A percentile compares a stretch with the other conserved stretches of the same genome.
Conservation (phyloP, 306 rosid genomes). For the Alnus glutinosa region DNA sequence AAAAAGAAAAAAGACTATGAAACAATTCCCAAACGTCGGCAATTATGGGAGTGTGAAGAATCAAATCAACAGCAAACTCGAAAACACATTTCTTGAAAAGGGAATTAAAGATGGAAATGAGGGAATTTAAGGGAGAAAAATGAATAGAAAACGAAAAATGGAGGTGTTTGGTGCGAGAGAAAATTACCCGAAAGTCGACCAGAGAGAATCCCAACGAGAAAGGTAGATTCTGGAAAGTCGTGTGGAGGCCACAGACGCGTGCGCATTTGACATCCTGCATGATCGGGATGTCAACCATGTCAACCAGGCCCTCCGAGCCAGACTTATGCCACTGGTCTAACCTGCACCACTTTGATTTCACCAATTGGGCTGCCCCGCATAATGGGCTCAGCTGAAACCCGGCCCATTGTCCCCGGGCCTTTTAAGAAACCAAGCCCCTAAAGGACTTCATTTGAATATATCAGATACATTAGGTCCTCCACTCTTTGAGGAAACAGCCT, state of each 20-base stretch:
- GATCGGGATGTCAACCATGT: too few species aligned
- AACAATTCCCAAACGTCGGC: neutral
- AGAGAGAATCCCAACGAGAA: constrained; percentile 12
- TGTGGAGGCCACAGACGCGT: constrained; percentile 55
- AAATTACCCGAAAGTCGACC: constrained; percentile 27
- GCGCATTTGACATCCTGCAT: neutral
- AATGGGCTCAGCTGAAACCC: too few species aligned
- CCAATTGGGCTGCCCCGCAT: too few species aligned
- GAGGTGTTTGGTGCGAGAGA: constrained; percentile 19
- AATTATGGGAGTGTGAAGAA: neutral
- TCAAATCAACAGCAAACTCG: neutral
- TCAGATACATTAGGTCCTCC: too few species aligned
- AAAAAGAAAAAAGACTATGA: neutral
- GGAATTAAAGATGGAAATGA: neutral
- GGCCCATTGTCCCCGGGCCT: too few species aligned
- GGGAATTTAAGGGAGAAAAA: neutral
- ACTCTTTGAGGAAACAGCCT: too few species aligned
- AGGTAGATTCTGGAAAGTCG: constrained; percentile 28
- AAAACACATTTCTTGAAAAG: neutral
- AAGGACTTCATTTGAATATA: too few species aligned
- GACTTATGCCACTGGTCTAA: too few species aligned
- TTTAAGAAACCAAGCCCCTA: too few species aligned
- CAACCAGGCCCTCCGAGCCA: too few species aligned
- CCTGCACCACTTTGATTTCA: too few species aligned
- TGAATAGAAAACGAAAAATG: neutral